A percentile compares a stretch with the other conserved stretches of the same genome.
Evolutionary conservation across 371 early-diverging fungal species (phyloP).

Genomic region (Haplosporangium sp.): DNA sequence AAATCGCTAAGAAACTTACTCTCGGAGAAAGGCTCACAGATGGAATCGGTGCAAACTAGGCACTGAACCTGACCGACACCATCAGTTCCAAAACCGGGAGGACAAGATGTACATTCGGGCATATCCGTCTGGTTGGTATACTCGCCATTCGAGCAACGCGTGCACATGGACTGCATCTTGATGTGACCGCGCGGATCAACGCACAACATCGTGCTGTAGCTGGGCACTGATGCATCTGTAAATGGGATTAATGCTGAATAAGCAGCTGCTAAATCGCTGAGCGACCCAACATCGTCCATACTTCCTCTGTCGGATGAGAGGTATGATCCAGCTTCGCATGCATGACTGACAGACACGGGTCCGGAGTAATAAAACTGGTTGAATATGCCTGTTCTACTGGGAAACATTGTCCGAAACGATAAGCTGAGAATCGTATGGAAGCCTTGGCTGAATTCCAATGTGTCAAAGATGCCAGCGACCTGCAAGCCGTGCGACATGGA

Average conservation of each 20-base stretch:
- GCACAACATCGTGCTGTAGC: slow-evolving; percentile 52
- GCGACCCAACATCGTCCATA: neutral
- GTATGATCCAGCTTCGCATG: slow-evolving; percentile 43
- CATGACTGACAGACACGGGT: slow-evolving; percentile 21
- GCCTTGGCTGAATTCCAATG: slow-evolving; percentile 45
- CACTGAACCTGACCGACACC: slow-evolving; percentile 36
- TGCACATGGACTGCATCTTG: slow-evolving; percentile 52
- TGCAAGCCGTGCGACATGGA: slow-evolving; percentile 22
- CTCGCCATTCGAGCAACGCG: slow-evolving; percentile 43
- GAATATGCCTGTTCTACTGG: slow-evolving; percentile 24
- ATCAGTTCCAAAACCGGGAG: slow-evolving; percentile 18
- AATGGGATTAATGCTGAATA: neutral
- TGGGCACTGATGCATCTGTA: neutral
- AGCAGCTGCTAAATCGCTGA: neutral
- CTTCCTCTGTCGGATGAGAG: slow-evolving; percentile 19
- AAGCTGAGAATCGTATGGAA: slow-evolving; percentile 43
- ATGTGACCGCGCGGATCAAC: slow-evolving; percentile 39
- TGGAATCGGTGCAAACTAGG: slow-evolving; percentile 14
- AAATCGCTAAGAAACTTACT: slow-evolving; percentile 4
- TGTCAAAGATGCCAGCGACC: slow-evolving; percentile 34
- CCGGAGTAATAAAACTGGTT: slow-evolving; percentile 30
- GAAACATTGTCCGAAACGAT: slow-evolving; percentile 46
- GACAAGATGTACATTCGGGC: slow-evolving; percentile 19
- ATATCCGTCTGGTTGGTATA: slow-evolving; percentile 45
- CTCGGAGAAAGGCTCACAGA: slow-evolving; percentile 12